phyloP scores from a whole-genome alignment of 306 rosid species.

The Vachellia pachyceras region DNA sequence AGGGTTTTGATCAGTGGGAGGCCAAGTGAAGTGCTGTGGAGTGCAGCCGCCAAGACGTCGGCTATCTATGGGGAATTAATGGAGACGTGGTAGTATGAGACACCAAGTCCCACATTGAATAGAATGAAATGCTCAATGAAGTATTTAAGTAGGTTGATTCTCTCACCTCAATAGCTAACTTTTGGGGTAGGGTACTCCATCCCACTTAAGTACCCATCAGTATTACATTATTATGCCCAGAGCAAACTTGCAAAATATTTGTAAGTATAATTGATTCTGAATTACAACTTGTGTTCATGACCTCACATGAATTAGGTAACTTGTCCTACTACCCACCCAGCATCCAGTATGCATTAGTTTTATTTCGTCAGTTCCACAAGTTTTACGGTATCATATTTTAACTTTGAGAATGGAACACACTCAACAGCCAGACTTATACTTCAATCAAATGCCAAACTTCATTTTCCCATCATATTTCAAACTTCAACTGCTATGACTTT shows the following conservation, averaged over 20 bases:
- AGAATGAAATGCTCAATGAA: too few relatives aligned
- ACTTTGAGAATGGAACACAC: conserved; percentile 24
- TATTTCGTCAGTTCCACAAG: conserved; percentile 20
- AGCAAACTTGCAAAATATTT: background rate
- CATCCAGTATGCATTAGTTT: conserved; percentile 12
- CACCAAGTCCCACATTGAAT: too few relatives aligned
- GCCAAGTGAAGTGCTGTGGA: too few relatives aligned
- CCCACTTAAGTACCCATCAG: too few relatives aligned
- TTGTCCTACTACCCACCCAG: conserved; percentile 11
- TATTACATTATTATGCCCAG: background rate
- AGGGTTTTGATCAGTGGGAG: too few relatives aligned
- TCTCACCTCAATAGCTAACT: too few relatives aligned
- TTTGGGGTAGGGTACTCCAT: too few relatives aligned
- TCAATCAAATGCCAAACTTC: conserved; percentile 12
- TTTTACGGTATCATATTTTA: conserved; percentile 2
- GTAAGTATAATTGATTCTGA: conserved; percentile 15
- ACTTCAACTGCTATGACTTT: conserved; percentile 21
- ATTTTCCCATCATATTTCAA: conserved; percentile 7
- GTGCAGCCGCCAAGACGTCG: too few relatives aligned
- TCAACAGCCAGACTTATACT: conserved; percentile 9
- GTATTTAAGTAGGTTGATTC: too few relatives aligned
- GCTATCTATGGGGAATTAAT: too few relatives aligned
- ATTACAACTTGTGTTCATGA: conserved; percentile 7
- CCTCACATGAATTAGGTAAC: conserved; percentile 28
- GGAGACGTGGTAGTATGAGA: too few relatives aligned